A percentile compares a stretch with the other conserved stretches of the same genome.
phyloP scores from a whole-genome alignment of 495 filamentous ascomycete species.

The Talaromyces stipitatus region DNA sequence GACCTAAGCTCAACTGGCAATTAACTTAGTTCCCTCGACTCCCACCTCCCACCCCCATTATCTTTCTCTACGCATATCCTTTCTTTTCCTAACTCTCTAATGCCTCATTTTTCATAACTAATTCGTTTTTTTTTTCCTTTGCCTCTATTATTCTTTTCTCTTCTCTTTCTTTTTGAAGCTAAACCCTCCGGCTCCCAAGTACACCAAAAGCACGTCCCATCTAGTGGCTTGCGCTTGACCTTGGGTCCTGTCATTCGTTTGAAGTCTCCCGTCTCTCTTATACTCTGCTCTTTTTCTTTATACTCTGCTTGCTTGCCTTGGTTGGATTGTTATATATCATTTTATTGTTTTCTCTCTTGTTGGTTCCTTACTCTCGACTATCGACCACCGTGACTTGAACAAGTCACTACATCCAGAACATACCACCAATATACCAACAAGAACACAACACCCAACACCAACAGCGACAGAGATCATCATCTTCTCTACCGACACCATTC shows the following conservation, averaged over 20 bases:
- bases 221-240: slow-evolving; percentile 6
- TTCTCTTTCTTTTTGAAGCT: not conserved
- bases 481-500: not conserved
- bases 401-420: not conserved
- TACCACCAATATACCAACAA: too few species aligned
- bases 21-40: not conserved
- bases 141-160: not conserved
- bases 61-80: slow-evolving; percentile 4
- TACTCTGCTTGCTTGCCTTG: not conserved
- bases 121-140: slow-evolving; percentile 13
- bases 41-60: not conserved
- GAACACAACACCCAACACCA: too few species aligned
- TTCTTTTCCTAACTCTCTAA: slow-evolving; percentile 17
- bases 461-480: not conserved
- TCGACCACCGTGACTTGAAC: not conserved
- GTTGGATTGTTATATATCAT: not conserved
- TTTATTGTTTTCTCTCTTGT: not conserved
- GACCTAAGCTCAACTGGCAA: not conserved
- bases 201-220: slow-evolving; percentile 5
- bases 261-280: not conserved
- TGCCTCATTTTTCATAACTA: slow-evolving; percentile 20
- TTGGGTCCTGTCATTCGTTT: slow-evolving; percentile 10
- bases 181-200: slow-evolving; percentile 4
- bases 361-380: not conserved
- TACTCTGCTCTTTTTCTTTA: not conserved